phyloP scores from a whole-genome alignment of 2,329 filamentous ascomycete genomes.

The Alternaria hordeiaustralica region DNA sequence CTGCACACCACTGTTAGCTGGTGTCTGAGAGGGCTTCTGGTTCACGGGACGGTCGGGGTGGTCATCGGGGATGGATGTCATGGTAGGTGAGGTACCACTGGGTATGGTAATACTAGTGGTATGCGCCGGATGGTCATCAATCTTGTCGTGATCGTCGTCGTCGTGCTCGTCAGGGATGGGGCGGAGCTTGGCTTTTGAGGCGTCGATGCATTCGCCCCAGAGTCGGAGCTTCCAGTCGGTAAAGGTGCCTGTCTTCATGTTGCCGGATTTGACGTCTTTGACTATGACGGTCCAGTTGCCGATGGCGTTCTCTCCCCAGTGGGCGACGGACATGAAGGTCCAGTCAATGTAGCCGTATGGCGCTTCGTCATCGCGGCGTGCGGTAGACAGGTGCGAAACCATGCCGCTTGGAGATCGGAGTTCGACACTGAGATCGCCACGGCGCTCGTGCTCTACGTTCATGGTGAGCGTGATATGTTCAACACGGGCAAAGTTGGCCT shows the following conservation, averaged over 20 bases:
- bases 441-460: slow-evolving; percentile 87
- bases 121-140: slow-evolving; percentile 62
- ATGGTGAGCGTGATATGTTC: slow-evolving; percentile 98
- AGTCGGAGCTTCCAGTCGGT: slow-evolving; percentile 92
- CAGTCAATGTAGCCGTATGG: slow-evolving; percentile 83
- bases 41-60: slow-evolving; percentile 64
- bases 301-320: slow-evolving; percentile 90
- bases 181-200: slow-evolving; percentile 72
- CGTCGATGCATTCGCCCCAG: slow-evolving; percentile 88
- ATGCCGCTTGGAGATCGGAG: slow-evolving; percentile 83
- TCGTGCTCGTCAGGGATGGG: slow-evolving; percentile 85
- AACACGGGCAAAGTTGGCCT: slow-evolving; percentile 82
- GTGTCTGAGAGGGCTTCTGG: slow-evolving; percentile 56
- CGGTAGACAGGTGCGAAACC: slow-evolving; percentile 80
- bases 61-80: slow-evolving; percentile 53
- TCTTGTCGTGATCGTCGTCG: slow-evolving; percentile 77
- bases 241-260: slow-evolving; percentile 78
- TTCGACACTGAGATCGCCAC: slow-evolving; percentile 92
- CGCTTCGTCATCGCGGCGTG: slow-evolving; percentile 72
- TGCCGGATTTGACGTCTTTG: slow-evolving; percentile 76
- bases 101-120: slow-evolving; percentile 64
- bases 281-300: slow-evolving; percentile 92
- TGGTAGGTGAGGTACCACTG: slow-evolving; percentile 54
- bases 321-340: slow-evolving; percentile 98
- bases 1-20: slow-evolving; percentile 33